Conservation (phyloP, 306 rosid species). For the Aeschynomene evenia region DNA sequence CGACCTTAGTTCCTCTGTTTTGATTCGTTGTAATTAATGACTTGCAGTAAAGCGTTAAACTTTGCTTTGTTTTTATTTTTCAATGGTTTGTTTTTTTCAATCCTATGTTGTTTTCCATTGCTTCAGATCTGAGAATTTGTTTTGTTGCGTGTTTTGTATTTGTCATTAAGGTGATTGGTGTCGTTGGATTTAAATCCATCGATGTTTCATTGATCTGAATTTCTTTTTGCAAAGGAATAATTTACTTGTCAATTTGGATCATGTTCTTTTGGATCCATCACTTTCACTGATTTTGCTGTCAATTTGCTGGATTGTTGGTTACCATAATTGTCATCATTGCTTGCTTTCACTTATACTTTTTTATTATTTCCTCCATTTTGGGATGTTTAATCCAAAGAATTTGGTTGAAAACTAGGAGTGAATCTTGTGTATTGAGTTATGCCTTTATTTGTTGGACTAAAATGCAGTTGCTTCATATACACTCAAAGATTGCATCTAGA, state of each 20-base stretch:
- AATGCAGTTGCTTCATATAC: slow-evolving; percentile 6
- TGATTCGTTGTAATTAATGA: slow-evolving; percentile 10
- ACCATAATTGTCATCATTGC: slow-evolving; percentile 17
- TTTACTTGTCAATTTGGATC: slow-evolving; percentile 24
- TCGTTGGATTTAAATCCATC: slow-evolving; percentile 10
- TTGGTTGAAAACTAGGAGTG: slow-evolving; percentile 24
- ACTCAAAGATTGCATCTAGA: slow-evolving; percentile 20
- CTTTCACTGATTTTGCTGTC: slow-evolving; percentile 39
- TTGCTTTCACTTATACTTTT: neutral
- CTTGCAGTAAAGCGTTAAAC: neutral
- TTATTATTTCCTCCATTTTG: neutral
- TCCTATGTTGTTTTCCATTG: neutral
- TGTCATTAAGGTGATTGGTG: slow-evolving; percentile 17
- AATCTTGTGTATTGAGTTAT: slow-evolving; percentile 31
- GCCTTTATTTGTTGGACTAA: slow-evolving; percentile 1
- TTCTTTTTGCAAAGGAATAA: neutral
- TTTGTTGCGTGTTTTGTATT: slow-evolving; percentile 8
- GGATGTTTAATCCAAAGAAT: slow-evolving; percentile 3
- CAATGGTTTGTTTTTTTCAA: too few relatives aligned
- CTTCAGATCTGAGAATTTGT: slow-evolving; percentile 36
- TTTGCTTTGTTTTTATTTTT: neutral
- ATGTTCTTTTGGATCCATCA: slow-evolving; percentile 33
- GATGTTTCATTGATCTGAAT: neutral
- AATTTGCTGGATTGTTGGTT: slow-evolving; percentile 25
- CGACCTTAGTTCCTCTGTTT: slow-evolving; percentile 4